A percentile compares a stretch with the other conserved stretches of the same genome.
phyloP scores from a whole-genome alignment of 192 early-diverging fungal genomes.

The Mortierella antarctica region DNA sequence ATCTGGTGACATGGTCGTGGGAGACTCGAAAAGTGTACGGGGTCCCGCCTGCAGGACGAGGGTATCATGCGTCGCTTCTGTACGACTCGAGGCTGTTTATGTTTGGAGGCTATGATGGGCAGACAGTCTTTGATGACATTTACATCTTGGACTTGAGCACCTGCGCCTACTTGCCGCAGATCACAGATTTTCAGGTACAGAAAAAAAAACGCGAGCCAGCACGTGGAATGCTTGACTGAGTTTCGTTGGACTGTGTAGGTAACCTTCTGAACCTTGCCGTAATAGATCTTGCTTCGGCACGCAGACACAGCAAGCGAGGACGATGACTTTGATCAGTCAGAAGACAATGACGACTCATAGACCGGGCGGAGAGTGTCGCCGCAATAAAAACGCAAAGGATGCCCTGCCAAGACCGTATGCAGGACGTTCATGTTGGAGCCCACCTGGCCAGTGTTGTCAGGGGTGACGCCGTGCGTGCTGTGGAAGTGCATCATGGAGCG shows the following conservation, averaged over 20 bases:
- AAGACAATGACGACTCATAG: too few relatives aligned
- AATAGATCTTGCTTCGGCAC: neutral
- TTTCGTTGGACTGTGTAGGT: neutral
- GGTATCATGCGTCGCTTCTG: conserved; percentile 84
- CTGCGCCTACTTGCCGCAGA: conserved; percentile 89
- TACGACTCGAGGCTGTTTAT: conserved; percentile 85
- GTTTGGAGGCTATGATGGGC: conserved; percentile 90
- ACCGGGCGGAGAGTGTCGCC: too few relatives aligned
- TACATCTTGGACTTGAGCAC: conserved; percentile 84
- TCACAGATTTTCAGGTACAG: conserved; percentile 75
- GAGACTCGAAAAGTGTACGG: conserved; percentile 81
- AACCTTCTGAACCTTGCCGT: neutral
- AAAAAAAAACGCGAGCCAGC: neutral
- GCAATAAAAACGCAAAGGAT: too few relatives aligned
- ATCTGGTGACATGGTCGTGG: conserved; percentile 90
- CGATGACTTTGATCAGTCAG: neutral
- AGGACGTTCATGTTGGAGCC: too few relatives aligned
- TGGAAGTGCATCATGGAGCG: too few relatives aligned
- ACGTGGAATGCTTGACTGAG: neutral
- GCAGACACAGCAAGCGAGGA: conserved; percentile 1
- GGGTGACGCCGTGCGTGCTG: too few relatives aligned
- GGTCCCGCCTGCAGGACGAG: conserved; percentile 69
- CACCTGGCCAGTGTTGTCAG: too few relatives aligned
- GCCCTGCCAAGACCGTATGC: too few relatives aligned
- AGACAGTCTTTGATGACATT: conserved; percentile 83